Evolutionary conservation across 306 rosid species (phyloP), one percentile per base, ranked within the genome.

Genomic region (Bauhinia variegata): DNA sequence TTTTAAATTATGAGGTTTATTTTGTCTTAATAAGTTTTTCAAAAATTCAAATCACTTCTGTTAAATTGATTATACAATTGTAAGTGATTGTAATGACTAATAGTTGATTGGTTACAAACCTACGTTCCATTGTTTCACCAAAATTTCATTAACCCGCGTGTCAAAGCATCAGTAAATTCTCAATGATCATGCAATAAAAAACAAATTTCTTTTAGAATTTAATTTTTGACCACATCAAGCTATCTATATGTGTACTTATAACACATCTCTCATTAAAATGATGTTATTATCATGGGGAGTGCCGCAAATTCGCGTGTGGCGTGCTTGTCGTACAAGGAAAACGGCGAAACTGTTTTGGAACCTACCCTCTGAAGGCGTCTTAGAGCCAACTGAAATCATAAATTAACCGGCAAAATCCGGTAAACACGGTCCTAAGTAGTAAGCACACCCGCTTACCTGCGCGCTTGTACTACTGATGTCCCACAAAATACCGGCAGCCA

Each of bases 361-460:
- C 8, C 63, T 67, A 61, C 52, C 71, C 51, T 38, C 57, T 38
- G 3, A 67, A 68, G 68, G 57, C 60, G 51, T 48, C 58, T 53
- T 4, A 47, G 39, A 39, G 33, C 39, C 47, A 38, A 28, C 19
- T 13, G 9, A 19, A 12, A 54, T 0, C 44, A 38, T 34, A 66
- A 61, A 64, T 73, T 67, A 72, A 86, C 92, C 86, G 85, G 89
- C 89, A 84, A 77, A 68, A 50, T 67, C 86, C 91, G 74, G 89
- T 84, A 86, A 79, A 88, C 74, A 63, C 79, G 97, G 83, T 11
- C 14, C 34, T 79, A 60, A 46, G 66, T 8, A 14, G 34, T 78
- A 56, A 46, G 63, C 64, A 67, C 73, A 72, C 80, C 28, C 44
- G 68, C 60, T 70, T 67, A 44, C 72, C 60, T 65, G 73, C 79